Evolutionary conservation across 1,139 yeast genomes (phyloP).

Genomic region (Yamadazyma siamensis): DNA sequence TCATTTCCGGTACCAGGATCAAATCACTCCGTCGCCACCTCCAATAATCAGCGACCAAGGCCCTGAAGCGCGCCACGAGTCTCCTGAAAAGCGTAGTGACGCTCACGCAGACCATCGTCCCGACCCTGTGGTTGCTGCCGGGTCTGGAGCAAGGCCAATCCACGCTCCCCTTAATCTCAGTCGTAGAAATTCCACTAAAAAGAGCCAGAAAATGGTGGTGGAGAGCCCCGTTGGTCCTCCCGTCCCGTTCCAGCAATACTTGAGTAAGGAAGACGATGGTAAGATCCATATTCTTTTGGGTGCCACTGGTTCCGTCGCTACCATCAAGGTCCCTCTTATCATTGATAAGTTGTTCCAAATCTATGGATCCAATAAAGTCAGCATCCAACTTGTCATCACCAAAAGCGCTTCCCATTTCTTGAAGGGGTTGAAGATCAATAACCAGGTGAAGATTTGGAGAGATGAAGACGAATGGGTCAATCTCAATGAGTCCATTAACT

Average conservation of each 20-base stretch:
- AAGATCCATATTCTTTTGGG: slow-evolving; percentile 85
- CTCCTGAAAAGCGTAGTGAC: too few relatives aligned
- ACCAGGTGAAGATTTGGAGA: slow-evolving; percentile 87
- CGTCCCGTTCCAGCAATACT: slow-evolving; percentile 70
- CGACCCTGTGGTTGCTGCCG: not conserved
- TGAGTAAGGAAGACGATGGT: slow-evolving; percentile 70
- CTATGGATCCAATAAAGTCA: slow-evolving; percentile 66
- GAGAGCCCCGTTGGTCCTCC: slow-evolving; percentile 64
- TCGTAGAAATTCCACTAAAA: slow-evolving; percentile 22
- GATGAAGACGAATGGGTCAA: slow-evolving; percentile 89
- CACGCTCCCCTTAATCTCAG: slow-evolving; percentile 13
- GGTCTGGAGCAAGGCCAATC: slow-evolving; percentile 15
- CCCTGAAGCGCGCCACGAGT: slow-evolving; percentile 1
- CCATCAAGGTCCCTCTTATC: slow-evolving; percentile 84
- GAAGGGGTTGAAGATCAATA: slow-evolving; percentile 72
- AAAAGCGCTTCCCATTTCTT: slow-evolving; percentile 80
- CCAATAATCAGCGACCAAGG: slow-evolving; percentile 5
- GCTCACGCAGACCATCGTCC: not conserved
- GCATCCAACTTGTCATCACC: slow-evolving; percentile 85
- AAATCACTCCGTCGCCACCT: slow-evolving; percentile 14
- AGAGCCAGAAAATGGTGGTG: slow-evolving; percentile 34
- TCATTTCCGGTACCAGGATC: slow-evolving; percentile 7
- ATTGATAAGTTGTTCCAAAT: slow-evolving; percentile 77
- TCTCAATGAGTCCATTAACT: slow-evolving; percentile 30
- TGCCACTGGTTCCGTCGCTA: slow-evolving; percentile 95